These are phyloP conservation scores for Alternaria triticimaculans DNA, from an alignment of 2,329 filamentous ascomycete genomes.

Conservation along the genomic window DNA sequence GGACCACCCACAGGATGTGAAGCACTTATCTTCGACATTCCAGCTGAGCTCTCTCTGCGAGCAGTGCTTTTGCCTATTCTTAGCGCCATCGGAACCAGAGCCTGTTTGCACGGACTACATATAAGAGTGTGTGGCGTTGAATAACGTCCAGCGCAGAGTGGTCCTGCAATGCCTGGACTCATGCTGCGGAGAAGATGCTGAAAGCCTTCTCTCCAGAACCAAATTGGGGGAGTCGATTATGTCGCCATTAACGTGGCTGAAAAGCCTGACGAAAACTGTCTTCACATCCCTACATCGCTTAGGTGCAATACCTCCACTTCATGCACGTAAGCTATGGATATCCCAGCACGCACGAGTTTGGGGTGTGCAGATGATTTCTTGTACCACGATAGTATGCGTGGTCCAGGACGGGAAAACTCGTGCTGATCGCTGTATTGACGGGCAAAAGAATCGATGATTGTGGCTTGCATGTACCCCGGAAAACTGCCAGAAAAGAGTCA, in stretches of 20 bases:
- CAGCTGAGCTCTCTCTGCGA: not conserved
- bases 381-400: not conserved
- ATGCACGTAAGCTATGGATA: constrained; percentile 3
- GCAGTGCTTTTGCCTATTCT: constrained; percentile 2
- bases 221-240: not conserved
- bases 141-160: not conserved
- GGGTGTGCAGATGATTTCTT: not conserved
- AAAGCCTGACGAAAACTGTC: not conserved
- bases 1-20: not conserved
- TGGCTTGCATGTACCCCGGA: not conserved
- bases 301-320: not conserved
- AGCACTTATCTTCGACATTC: not conserved
- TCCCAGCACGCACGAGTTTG: not conserved
- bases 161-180: not conserved
- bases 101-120: not conserved
- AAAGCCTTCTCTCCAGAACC: not conserved
- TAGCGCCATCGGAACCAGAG: not conserved
- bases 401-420: not conserved
- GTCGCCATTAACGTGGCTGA: not conserved
- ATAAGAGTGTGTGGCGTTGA: not conserved
- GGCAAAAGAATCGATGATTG: not conserved
- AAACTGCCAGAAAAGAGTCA: not conserved
- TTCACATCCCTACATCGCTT: not conserved
- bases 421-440: constrained; percentile 1
- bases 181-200: not conserved